These are phyloP conservation scores for Ascoidea rubescens DNA, from an alignment of 805 yeast species.

Conservation along the genomic window DNA sequence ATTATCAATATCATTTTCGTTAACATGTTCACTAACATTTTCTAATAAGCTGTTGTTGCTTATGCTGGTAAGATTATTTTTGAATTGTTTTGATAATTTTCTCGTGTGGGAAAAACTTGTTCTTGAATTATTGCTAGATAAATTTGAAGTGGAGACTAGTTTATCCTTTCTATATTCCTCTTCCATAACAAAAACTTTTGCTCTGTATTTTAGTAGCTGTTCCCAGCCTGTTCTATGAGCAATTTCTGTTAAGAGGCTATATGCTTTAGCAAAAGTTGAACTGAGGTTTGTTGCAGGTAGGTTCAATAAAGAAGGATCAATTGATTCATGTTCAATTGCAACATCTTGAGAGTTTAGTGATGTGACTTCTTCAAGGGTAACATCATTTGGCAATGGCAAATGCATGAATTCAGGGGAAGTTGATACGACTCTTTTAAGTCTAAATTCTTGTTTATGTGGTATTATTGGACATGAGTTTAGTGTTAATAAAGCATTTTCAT, in stretches of 20 bases:
- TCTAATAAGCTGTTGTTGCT: background rate
- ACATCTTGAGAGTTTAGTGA: constrained; percentile 53
- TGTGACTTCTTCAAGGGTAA: constrained; percentile 53
- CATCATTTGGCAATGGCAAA: constrained; percentile 67
- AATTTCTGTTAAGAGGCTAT: constrained; percentile 48
- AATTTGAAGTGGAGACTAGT: constrained; percentile 6
- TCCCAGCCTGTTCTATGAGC: constrained; percentile 69
- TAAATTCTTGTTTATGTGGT: constrained; percentile 52
- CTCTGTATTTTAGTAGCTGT: constrained; percentile 39
- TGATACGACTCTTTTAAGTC: constrained; percentile 44
- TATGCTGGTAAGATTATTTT: constrained; percentile 1
- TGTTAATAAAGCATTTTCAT: constrained; percentile 58
- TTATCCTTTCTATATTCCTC: constrained; percentile 37
- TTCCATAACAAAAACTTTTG: constrained; percentile 55
- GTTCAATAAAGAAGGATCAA: constrained; percentile 46
- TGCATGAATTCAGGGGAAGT: constrained; percentile 43
- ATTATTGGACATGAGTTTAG: constrained; percentile 77
- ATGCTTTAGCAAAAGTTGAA: constrained; percentile 41
- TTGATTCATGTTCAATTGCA: constrained; percentile 46
- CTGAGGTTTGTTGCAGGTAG: constrained; percentile 60
- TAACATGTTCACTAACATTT: background rate
- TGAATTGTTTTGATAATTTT: constrained; percentile 12
- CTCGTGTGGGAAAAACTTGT: constrained; percentile 2
- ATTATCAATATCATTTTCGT: background rate
- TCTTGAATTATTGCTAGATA: background rate